Evolutionary conservation across 2,329 filamentous ascomycete genomes (phyloP), one percentile per base, ranked within the genome.

Genomic region (Biscogniauxia mediterranea): DNA sequence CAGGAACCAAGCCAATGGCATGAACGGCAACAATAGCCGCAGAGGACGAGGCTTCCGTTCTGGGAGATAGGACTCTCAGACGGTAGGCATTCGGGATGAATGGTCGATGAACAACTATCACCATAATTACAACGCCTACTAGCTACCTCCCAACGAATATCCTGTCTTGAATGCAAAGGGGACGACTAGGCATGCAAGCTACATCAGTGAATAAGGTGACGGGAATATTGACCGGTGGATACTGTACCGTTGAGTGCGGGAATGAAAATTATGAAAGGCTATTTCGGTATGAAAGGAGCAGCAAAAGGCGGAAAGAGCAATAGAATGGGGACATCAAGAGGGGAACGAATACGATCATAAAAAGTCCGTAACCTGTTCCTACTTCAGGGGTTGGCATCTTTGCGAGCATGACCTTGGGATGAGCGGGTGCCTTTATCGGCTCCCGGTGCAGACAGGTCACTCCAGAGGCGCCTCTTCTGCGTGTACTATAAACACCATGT

Each of bases 31-130:
- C 49, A 53, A 49, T 17, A 53, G 62, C 49, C 69, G 69, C 50
- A 64, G 69, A 57, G 70, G 70, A 17, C 64, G 67, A 55, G 62
- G 64, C 54, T 71, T 61, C 55, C 63, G 65, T 21, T 57, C 65
- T 60, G 68, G 68, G 32, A 64, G 70, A 62, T 70, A 70, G 66
- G 56, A 64, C 13, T 26, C 20, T 56, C 52, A 6, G 52, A 32
- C 28, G n/a, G 54, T 46, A 11, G 2, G 11, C 38, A n/a, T 15
- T 46, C 38, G 11, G 52, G 46, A 11, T 3, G 23, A 13, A 38
- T 20, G 50, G 32, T 50, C 13, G 20, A n/a, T 20, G n/a, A 11
- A 59, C 13, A 19, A 52, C 11, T 28, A 55, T n/a, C 51, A 25
- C 54, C 1, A 55, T n/a, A 11, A 46, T 32, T 28, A 11, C 19